Evolutionary conservation across 768 basidiomycete genomes (phyloP).

Genomic region (Russula sp.): DNA sequence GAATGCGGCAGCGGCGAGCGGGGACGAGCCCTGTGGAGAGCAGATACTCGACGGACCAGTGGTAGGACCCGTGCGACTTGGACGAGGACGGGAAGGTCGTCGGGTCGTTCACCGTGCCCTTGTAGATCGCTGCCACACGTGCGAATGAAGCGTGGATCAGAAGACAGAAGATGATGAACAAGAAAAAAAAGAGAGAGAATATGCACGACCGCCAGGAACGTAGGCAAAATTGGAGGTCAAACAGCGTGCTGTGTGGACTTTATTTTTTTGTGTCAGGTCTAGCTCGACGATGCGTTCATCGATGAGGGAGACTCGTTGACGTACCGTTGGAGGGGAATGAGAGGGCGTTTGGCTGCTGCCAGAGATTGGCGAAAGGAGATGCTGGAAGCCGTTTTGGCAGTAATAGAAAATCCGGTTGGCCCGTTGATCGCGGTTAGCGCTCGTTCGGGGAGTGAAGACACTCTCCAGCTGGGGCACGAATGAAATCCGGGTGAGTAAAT

Average conservation of each 20-base stretch:
- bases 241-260: conserved; percentile 13
- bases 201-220: conserved; percentile 69
- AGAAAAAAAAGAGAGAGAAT: background rate
- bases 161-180: background rate
- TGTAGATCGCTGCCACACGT: conserved; percentile 61
- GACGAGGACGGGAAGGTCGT: conserved; percentile 81
- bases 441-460: too few species aligned
- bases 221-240: conserved; percentile 33
- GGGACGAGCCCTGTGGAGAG: too few species aligned
- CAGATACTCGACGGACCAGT: conserved; percentile 89
- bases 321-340: conserved; percentile 4
- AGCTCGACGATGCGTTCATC: conserved; percentile 14
- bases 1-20: conserved; percentile 82
- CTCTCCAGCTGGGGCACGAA: too few species aligned
- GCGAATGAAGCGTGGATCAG: background rate
- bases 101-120: conserved; percentile 93
- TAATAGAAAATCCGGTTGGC: background rate
- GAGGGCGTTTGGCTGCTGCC: conserved; percentile 6
- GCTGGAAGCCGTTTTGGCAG: conserved; percentile 2
- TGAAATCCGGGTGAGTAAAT: too few species aligned
- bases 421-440: background rate
- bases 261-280: background rate
- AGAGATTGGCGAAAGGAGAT: conserved; percentile 2
- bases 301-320: background rate
- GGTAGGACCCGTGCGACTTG: conserved; percentile 83